Base-by-base conservation (phyloP, 352 stramenopile genomes). In the Phytophthora nicotianae region DNA sequence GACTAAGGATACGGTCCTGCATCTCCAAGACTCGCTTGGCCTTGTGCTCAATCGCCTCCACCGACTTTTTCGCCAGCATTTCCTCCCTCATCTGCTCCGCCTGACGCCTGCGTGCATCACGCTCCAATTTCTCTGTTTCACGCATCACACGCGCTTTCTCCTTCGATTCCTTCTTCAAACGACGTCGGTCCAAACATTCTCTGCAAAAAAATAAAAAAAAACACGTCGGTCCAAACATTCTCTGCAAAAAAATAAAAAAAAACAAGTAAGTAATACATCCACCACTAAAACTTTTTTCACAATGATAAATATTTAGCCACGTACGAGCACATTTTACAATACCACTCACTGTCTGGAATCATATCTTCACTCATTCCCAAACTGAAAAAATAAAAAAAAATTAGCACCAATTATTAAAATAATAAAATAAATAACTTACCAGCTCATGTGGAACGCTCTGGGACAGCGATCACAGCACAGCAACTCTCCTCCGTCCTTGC, bases 381-480 rank as follows among this genome's bases (percentile, higher is more conserved):
- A 58, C 83, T 92, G 20, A 52, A 72, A 50, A 17, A 58, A 11
- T 21, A 13, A 50, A 17, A 58, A 16, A 26, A 8, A 16, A 11
- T 53, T 42, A 65, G 24, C 45, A 43, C 13, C 19, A 52, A 5
- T 2, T n/a, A n/a, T 26, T 17, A 33, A 16, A 19, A n/a, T 29
- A 62, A 60, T 7, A 38, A 38, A 50, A 50, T 27, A 50, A 45
- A 52, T n/a, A 58, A 38, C 73, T 24, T 50, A 88, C 75, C 87
- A 96, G 59, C 71, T 90, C 85, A 93, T 93, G 68, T 98, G 96
- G 80, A 97, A 98, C 16, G 91, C 83, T 51, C 93, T 68, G 13
- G 94, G 94, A 65, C 96, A 98, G 16, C 86, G 87, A 50, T 96
- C 90, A 62, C 96, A 98, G 55, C 86, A 97, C 23, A 97, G 68